Evolutionary conservation across 371 early-diverging fungal species (phyloP), one percentile per base, ranked within the genome.

Genomic region (Circinella minor): DNA sequence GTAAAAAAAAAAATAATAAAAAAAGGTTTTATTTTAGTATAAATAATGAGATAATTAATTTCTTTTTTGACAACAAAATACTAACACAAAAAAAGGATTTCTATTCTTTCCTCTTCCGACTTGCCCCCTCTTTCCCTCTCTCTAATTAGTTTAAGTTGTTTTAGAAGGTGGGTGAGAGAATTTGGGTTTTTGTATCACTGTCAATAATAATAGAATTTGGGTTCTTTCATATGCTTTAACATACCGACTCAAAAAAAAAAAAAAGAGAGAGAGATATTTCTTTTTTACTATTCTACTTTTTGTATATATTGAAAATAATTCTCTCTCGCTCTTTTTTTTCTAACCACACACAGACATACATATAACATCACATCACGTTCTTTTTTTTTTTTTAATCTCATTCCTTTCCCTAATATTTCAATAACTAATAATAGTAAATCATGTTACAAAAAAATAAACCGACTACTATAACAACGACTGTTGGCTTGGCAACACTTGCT

Each of bases 361-460:
- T 55, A n/a, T 57, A 4, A 43, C 43, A 43, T 11, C 6, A 43
- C 43, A 43, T 43, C 43, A 43, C 43, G 6, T 57, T 34, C 27
- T 57, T n/a, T 34, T 11, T 57, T 27, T 14, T 27, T 27, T 27
- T 27, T 27, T 34, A 11, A 11, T n/a, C 3, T 61, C 34, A 13
- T 63, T 63, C 63, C 63, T 49, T 63, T 63, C 63, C 46, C 47
- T 47, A 0, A 37, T 46, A 36, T 46, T 36, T 18, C 46, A 18
- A 15, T 34, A 34, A 34, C 36, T 49, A 7, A 27, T 27, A 6
- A 63, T 18, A 49, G 47, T 51, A 15, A 15, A 51, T 51, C 17
- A 57, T 27, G 27, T 27, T 57, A 27, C 6, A 6, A 57, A 57
- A 34, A 17, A 57, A 34, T 34, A 57, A 57, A 34, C 18, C 18